A percentile compares a stretch with the other conserved stretches of the same genome.
Evolutionary conservation across 495 filamentous ascomycete genomes (phyloP).

Genomic region (Aspergillus cristatus): DNA sequence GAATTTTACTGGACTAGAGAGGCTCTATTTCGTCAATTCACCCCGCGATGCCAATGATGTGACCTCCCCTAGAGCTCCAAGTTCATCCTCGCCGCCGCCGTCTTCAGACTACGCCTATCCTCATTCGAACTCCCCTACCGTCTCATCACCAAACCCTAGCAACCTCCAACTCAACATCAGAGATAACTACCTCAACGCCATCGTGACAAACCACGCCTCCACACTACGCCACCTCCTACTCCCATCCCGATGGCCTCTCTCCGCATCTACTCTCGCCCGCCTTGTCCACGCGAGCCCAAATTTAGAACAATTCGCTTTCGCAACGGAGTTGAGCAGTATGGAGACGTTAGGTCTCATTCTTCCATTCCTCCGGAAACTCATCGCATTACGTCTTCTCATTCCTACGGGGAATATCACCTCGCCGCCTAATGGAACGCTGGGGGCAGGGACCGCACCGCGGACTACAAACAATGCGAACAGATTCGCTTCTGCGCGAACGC

Average conservation of each 20-base stretch:
- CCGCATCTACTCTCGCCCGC: conserved; percentile 35
- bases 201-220: conserved; percentile 39
- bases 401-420: conserved; percentile 16
- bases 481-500: conserved; percentile 12
- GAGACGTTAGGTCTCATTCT: conserved; percentile 34
- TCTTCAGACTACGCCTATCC: conserved; percentile 10
- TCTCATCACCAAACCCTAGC: conserved; percentile 19
- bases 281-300: conserved; percentile 48
- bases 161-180: conserved; percentile 23
- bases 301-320: conserved; percentile 48
- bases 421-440: conserved; percentile 1
- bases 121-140: conserved; percentile 12
- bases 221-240: conserved; percentile 48
- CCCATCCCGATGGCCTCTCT: conserved; percentile 47
- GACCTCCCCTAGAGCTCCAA: conserved; percentile 15
- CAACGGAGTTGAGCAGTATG: conserved; percentile 34
- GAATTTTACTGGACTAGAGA: conserved; percentile 30
- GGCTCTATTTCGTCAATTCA: conserved; percentile 37
- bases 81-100: conserved; percentile 19
- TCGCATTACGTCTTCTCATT: conserved; percentile 34
- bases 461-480: not conserved
- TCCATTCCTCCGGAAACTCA: conserved; percentile 40
- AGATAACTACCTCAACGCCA: conserved; percentile 34
- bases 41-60: conserved; percentile 19
- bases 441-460: too few relatives aligned